These are phyloP conservation scores for Dendrobium nobile DNA, from an alignment of 106 monocot species.

Conservation along the genomic window DNA sequence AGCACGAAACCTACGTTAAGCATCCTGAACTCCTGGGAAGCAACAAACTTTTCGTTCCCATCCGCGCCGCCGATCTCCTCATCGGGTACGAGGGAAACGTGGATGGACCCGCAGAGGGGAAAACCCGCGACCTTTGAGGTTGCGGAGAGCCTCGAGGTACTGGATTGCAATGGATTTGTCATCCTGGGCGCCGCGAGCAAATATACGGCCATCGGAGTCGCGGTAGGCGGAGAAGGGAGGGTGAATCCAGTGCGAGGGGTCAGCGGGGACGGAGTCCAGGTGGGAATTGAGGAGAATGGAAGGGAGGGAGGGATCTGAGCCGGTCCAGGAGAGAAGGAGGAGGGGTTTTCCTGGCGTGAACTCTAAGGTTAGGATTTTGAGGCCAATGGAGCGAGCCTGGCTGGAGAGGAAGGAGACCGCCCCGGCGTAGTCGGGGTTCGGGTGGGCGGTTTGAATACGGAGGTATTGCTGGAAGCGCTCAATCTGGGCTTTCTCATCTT, in stretches of 20 bases:
- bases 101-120: constrained; percentile 58
- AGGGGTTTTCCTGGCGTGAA: constrained; percentile 62
- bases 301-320: constrained; percentile 67
- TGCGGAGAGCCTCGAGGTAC: constrained; percentile 74
- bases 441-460: constrained; percentile 84
- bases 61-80: constrained; percentile 86
- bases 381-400: constrained; percentile 36
- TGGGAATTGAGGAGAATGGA: constrained; percentile 95
- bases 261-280: constrained; percentile 81
- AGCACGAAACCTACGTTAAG: constrained; percentile 82
- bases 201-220: constrained; percentile 60
- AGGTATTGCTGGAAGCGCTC: constrained; percentile 70
- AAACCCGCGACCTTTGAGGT: constrained; percentile 38
- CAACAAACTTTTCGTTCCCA: constrained; percentile 40
- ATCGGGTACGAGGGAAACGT: constrained; percentile 83
- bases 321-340: constrained; percentile 58
- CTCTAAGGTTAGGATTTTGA: constrained; percentile 31
- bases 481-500: constrained; percentile 27
- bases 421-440: constrained; percentile 64
- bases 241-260: constrained; percentile 55
- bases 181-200: constrained; percentile 90
- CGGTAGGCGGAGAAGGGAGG: constrained; percentile 71
- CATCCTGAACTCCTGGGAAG: constrained; percentile 52
- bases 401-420: constrained; percentile 66
- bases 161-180: constrained; percentile 90